Conservation (phyloP, 192 early-diverging fungal genomes). For the Coemansia nantahalensis region DNA sequence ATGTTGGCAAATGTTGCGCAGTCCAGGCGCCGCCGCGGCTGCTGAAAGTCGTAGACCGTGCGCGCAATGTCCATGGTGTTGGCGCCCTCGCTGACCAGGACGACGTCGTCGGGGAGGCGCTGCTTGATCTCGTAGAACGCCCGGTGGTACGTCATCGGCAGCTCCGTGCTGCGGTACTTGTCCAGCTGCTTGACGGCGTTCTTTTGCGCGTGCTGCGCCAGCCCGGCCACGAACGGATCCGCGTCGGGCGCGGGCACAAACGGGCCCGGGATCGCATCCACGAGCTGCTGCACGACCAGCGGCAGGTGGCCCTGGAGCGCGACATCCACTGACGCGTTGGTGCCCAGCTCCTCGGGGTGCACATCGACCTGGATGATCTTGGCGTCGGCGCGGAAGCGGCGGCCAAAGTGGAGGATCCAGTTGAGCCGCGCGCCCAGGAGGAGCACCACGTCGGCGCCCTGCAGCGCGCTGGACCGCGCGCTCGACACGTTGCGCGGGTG, state of each 20-base stretch:
- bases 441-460: conserved; percentile 65
- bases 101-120: conserved; percentile 52
- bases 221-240: conserved; percentile 15
- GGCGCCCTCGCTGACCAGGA: conserved; percentile 71
- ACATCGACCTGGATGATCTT: conserved; percentile 74
- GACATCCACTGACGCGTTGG: conserved; percentile 53
- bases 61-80: conserved; percentile 81
- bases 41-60: conserved; percentile 62
- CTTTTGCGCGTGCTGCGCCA: conserved; percentile 30
- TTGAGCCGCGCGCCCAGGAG: conserved; percentile 68
- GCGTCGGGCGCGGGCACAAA: conserved; percentile 19
- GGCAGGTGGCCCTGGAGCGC: conserved; percentile 63
- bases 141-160: conserved; percentile 66
- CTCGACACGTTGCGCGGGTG: conserved; percentile 63
- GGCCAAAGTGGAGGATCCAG: conserved; percentile 76
- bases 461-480: conserved; percentile 62
- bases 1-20: conserved; percentile 75
- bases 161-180: conserved; percentile 40
- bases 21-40: conserved; percentile 65
- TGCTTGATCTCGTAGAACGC: conserved; percentile 67
- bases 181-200: conserved; percentile 50
- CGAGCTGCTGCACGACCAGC: conserved; percentile 56
- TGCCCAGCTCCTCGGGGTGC: conserved; percentile 61
- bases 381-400: conserved; percentile 53
- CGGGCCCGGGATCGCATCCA: conserved; percentile 11